A percentile compares a stretch with the other conserved stretches of the same genome.
phyloP scores from a whole-genome alignment of 257 asterid species.

The Plantago ovata region DNA sequence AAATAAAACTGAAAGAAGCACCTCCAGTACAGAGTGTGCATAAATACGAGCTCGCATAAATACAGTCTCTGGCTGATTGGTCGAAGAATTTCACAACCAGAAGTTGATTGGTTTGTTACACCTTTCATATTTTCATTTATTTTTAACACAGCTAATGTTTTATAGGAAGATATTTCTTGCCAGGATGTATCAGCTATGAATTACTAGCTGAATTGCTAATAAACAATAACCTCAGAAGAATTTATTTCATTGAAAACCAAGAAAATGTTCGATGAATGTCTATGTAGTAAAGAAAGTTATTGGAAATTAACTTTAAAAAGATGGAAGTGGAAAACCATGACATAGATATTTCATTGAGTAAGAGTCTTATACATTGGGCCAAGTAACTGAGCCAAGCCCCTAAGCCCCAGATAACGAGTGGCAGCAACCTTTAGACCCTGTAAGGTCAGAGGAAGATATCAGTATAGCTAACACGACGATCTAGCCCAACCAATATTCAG shows the following conservation, averaged over 20 bases:
- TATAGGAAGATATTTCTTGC: too few relatives aligned
- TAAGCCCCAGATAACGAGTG: slow-evolving; percentile 71
- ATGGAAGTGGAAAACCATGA: slow-evolving; percentile 14
- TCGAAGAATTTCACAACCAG: not conserved
- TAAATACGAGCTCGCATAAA: too few relatives aligned
- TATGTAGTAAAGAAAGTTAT: not conserved
- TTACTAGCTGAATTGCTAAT: not conserved
- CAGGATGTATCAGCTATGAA: not conserved
- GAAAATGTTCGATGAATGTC: slow-evolving; percentile 3
- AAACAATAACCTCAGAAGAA: too few relatives aligned
- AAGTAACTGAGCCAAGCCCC: slow-evolving; percentile 59
- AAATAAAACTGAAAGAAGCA: not conserved
- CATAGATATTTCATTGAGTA: slow-evolving; percentile 22
- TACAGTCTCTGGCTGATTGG: too few relatives aligned
- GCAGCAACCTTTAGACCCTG: slow-evolving; percentile 93
- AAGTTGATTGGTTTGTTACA: not conserved
- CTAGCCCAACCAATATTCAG: not conserved
- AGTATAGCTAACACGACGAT: not conserved
- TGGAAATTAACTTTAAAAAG: not conserved
- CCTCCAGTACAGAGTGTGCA: too few relatives aligned
- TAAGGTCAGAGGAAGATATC: slow-evolving; percentile 21
- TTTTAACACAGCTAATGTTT: too few relatives aligned
- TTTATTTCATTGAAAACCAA: slow-evolving; percentile 2
- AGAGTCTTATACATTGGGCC: slow-evolving; percentile 75
- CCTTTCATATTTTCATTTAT: too few relatives aligned